Conservation (phyloP, 495 filamentous ascomycete genomes). For the Pseudoneurospora amorphoporcata region DNA sequence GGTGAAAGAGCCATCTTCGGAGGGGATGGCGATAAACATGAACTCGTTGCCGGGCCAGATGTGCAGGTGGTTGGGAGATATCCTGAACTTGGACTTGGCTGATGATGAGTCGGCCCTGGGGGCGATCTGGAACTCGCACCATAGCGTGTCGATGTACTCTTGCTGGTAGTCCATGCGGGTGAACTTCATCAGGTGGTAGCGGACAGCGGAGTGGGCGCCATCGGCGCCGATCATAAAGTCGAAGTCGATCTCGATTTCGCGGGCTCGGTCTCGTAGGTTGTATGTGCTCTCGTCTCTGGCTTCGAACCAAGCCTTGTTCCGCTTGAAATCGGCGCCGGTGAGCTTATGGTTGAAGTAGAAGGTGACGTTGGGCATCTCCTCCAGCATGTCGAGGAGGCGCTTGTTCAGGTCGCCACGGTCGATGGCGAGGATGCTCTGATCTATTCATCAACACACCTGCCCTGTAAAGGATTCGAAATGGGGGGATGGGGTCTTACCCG, state of each 20-base stretch:
- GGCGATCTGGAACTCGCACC: slow-evolving; percentile 90
- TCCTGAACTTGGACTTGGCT: slow-evolving; percentile 51
- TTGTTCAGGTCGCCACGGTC: slow-evolving; percentile 82
- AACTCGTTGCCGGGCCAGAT: slow-evolving; percentile 90
- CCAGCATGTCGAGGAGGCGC: slow-evolving; percentile 73
- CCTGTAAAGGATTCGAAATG: not conserved
- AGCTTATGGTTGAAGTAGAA: slow-evolving; percentile 89
- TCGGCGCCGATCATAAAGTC: slow-evolving; percentile 95
- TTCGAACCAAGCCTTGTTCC: slow-evolving; percentile 82
- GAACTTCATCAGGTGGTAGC: slow-evolving; percentile 92
- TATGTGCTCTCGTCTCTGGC: slow-evolving; percentile 22
- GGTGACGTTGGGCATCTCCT: slow-evolving; percentile 73
- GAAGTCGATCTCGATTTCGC: slow-evolving; percentile 64
- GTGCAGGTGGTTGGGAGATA: slow-evolving; percentile 86
- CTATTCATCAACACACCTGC: not conserved
- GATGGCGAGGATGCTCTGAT: slow-evolving; percentile 38
- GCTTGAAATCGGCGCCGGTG: slow-evolving; percentile 70
- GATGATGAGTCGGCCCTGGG: slow-evolving; percentile 14
- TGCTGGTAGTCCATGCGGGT: slow-evolving; percentile 82
- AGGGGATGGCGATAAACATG: slow-evolving; percentile 98
- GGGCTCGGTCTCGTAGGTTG: slow-evolving; percentile 12
- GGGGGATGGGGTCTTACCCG: slow-evolving; percentile 42
- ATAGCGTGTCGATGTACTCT: slow-evolving; percentile 91
- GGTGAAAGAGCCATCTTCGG: slow-evolving; percentile 82
- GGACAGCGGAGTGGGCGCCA: slow-evolving; percentile 80